Evolutionary conservation across 257 asterid species (phyloP).

Genomic region (Nicotiana sylvestris): DNA sequence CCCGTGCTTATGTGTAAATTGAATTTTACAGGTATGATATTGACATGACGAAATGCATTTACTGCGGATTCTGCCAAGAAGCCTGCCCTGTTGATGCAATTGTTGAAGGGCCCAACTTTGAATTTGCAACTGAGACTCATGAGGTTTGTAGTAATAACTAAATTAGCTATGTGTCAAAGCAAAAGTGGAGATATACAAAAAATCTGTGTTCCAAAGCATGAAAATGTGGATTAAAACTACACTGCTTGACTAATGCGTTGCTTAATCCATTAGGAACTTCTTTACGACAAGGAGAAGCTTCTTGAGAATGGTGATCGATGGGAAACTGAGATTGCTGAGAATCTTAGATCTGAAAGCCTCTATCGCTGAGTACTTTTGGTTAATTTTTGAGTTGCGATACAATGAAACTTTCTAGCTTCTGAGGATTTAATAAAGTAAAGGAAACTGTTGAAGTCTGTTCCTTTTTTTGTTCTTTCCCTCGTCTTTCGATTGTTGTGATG

Average conservation of each 20-base stretch:
- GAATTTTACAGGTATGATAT: conserved; percentile 65
- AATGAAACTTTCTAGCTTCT: not conserved
- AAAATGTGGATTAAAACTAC: not conserved
- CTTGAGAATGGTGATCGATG: conserved; percentile 91
- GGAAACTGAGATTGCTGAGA: conserved; percentile 95
- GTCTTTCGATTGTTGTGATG: not conserved
- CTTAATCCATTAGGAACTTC: conserved; percentile 55
- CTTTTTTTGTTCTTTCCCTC: not conserved
- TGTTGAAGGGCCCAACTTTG: conserved; percentile 96
- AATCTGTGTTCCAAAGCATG: not conserved
- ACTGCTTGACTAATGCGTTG: not conserved
- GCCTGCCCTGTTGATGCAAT: conserved; percentile 98
- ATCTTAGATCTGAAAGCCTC: conserved; percentile 87
- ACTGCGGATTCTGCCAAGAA: conserved; percentile 97
- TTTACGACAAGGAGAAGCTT: conserved; percentile 93
- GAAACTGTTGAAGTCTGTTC: not conserved
- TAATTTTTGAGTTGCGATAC: not conserved
- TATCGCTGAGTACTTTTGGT: conserved; percentile 46
- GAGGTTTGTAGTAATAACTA: conserved; percentile 47
- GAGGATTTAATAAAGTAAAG: not conserved
- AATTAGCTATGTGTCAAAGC: not conserved
- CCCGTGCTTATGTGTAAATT: not conserved
- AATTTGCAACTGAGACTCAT: conserved; percentile 88
- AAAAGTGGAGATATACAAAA: not conserved
- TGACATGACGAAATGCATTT: conserved; percentile 95